A percentile compares a stretch with the other conserved stretches of the same genome.
These are phyloP conservation scores for Glycine tomentella DNA, from an alignment of 306 rosid genomes.

Conservation along the genomic window DNA sequence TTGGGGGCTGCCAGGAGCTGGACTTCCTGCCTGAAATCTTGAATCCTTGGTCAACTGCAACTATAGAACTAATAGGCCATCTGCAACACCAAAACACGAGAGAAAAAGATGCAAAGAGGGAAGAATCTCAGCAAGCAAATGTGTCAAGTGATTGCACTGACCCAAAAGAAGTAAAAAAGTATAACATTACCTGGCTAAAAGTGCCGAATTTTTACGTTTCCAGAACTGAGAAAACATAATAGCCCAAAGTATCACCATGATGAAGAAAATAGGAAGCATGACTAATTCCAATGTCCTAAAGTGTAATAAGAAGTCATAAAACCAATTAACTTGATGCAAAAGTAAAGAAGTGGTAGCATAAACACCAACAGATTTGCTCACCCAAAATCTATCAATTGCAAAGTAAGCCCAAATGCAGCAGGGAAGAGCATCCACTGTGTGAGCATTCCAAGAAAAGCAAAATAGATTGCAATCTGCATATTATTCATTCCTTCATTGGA, in stretches of 20 bases:
- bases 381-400: slow-evolving; percentile 86
- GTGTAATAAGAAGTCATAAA: slow-evolving; percentile 41
- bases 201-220: slow-evolving; percentile 93
- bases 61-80: slow-evolving; percentile 76
- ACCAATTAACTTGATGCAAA: slow-evolving; percentile 41
- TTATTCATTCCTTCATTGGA: slow-evolving; percentile 40
- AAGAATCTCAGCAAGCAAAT: slow-evolving; percentile 17
- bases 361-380: slow-evolving; percentile 49
- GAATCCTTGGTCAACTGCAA: slow-evolving; percentile 61
- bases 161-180: slow-evolving; percentile 17
- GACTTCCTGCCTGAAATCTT: slow-evolving; percentile 62
- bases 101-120: slow-evolving; percentile 4
- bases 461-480: slow-evolving; percentile 88
- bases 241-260: slow-evolving; percentile 85
- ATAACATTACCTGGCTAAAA: slow-evolving; percentile 75
- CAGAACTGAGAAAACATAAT: slow-evolving; percentile 93
- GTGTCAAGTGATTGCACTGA: slow-evolving; percentile 12
- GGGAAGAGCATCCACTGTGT: slow-evolving; percentile 90
- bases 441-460: slow-evolving; percentile 98
- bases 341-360: slow-evolving; percentile 23
- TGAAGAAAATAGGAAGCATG: slow-evolving; percentile 79
- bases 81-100: slow-evolving; percentile 54
- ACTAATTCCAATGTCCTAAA: slow-evolving; percentile 77
- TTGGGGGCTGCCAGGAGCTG: slow-evolving; percentile 57
- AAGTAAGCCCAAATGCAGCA: slow-evolving; percentile 76